A percentile compares a stretch with the other conserved stretches of the same genome.
Evolutionary conservation across 2,329 filamentous ascomycete species (phyloP).

Genomic region (Cadophora sp.): DNA sequence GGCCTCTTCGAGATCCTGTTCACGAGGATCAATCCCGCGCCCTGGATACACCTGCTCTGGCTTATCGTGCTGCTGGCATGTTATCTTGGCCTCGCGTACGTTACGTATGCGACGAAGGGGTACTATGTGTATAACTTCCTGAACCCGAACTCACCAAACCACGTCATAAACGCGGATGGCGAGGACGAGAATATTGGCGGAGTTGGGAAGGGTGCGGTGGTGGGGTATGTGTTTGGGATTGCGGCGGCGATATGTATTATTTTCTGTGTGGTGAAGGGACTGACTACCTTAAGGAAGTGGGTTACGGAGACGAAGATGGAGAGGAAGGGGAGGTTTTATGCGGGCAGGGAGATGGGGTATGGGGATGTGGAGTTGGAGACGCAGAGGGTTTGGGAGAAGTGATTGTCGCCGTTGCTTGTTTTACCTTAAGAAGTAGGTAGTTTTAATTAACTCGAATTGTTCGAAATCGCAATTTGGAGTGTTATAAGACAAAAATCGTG

Average conservation of each 20-base stretch:
- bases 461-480: too few relatives aligned
- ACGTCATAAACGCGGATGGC: conserved; percentile 18
- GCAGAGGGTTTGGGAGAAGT: conserved; percentile 38
- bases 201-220: conserved; percentile 30
- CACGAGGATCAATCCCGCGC: conserved; percentile 66
- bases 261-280: conserved; percentile 33
- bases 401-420: too few relatives aligned
- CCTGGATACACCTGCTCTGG: conserved; percentile 70
- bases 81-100: conserved; percentile 77
- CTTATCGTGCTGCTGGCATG: conserved; percentile 73
- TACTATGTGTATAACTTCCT: conserved; percentile 84
- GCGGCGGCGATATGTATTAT: conserved; percentile 38
- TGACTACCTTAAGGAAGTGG: conserved; percentile 34
- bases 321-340: conserved; percentile 47
- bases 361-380: conserved; percentile 39
- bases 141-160: conserved; percentile 53
- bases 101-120: conserved; percentile 71
- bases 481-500: too few relatives aligned
- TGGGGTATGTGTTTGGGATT: conserved; percentile 40
- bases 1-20: conserved; percentile 78
- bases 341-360: conserved; percentile 33
- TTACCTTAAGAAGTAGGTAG: background rate
- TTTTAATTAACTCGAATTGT: too few relatives aligned
- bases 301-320: conserved; percentile 52
- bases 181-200: conserved; percentile 28